Base-by-base conservation (phyloP, 2,329 filamentous ascomycete species). In the Pyricularia grisea region DNA sequence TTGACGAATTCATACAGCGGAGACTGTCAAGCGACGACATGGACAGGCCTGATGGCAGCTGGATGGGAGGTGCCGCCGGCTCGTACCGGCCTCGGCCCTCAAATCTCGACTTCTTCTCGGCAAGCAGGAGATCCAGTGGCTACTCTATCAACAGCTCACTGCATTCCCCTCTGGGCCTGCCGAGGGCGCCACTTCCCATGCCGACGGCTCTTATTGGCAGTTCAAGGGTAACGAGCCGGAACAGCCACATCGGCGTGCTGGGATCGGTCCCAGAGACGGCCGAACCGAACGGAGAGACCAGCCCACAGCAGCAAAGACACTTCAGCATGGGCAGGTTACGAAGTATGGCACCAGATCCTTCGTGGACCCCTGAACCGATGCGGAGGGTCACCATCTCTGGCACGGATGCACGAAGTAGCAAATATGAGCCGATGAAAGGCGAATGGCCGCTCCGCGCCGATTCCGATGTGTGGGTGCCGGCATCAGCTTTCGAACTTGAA, bases 1-100 rank as follows among this genome's bases (percentile, higher is more conserved):
- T 75, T 69, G 74, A 75, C 60, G 69, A 71, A 30, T 76, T 75
- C 71, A 65, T 73, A 69, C 20, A 68, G 68, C 70, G 70, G 61
- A 69, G 63, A 17, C 33, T 71, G 58, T 66, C 69, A 27, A 63
- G 71, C 28, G 67, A 68, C 33, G 70, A 72, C 71, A 67, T 17
- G 58, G 58, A 61, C 58, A 23, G 23, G 58, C 10, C 25, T 4
- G 58, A 61, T 5, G 17, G n/a, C 3, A 17, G n/a, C 58, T 25
- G 58, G 58, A 23, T 61, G 17, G 58, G n/a, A 27, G 58, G 58
- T 12, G 23, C 10, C 58, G 12, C 2, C 23, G 58, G 58, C 23
- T 23, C 25, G 4, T 61, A 61, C 7, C 23, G 58, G 10, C 58
- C 58, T 61, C 58, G 58, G n/a, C 58, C 58, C 2, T 27, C 58